These are phyloP conservation scores for Reticulascus tulasneorum DNA, from an alignment of 2,329 filamentous ascomycete genomes.

Conservation along the genomic window DNA sequence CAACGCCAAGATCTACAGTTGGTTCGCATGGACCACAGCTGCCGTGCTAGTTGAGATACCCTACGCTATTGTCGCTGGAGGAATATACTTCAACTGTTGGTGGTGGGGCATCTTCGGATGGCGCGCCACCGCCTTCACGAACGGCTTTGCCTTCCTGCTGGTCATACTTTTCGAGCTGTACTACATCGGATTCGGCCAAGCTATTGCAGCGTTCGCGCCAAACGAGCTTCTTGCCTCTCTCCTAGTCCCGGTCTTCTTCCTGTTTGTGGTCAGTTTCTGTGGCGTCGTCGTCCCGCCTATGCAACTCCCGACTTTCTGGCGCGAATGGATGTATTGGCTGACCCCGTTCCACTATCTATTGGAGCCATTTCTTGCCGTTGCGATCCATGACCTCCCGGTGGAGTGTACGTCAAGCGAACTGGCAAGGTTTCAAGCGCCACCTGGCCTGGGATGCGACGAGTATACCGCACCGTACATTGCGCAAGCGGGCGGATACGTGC, in stretches of 20 bases:
- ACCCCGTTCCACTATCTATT: slow-evolving; percentile 66
- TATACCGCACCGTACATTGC: slow-evolving; percentile 53
- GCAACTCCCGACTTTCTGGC: slow-evolving; percentile 60
- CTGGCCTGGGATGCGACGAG: slow-evolving; percentile 54
- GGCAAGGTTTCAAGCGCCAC: slow-evolving; percentile 56
- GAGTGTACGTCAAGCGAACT: slow-evolving; percentile 53
- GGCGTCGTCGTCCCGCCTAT: slow-evolving; percentile 63
- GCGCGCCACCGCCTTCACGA: slow-evolving; percentile 48
- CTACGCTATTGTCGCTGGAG: slow-evolving; percentile 62
- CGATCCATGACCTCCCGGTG: slow-evolving; percentile 52
- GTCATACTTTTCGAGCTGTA: slow-evolving; percentile 64
- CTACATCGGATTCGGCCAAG: slow-evolving; percentile 62
- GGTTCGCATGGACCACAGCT: slow-evolving; percentile 65
- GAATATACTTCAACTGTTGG: slow-evolving; percentile 61
- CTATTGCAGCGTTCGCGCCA: slow-evolving; percentile 62
- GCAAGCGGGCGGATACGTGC: slow-evolving; percentile 57
- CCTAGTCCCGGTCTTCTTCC: slow-evolving; percentile 65
- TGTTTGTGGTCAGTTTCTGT: slow-evolving; percentile 67
- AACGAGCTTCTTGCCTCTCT: slow-evolving; percentile 65
- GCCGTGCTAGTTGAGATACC: slow-evolving; percentile 67
- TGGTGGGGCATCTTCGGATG: slow-evolving; percentile 49
- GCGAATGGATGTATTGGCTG: slow-evolving; percentile 61
- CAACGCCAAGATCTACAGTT: slow-evolving; percentile 76
- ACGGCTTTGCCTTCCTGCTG: slow-evolving; percentile 59
- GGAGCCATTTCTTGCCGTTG: slow-evolving; percentile 55